Percentiles rank a stretch among this genome's conserved stretches.
phyloP scores from a whole-genome alignment of 2,329 filamentous ascomycete genomes.

The Aspergillus amoenus region DNA sequence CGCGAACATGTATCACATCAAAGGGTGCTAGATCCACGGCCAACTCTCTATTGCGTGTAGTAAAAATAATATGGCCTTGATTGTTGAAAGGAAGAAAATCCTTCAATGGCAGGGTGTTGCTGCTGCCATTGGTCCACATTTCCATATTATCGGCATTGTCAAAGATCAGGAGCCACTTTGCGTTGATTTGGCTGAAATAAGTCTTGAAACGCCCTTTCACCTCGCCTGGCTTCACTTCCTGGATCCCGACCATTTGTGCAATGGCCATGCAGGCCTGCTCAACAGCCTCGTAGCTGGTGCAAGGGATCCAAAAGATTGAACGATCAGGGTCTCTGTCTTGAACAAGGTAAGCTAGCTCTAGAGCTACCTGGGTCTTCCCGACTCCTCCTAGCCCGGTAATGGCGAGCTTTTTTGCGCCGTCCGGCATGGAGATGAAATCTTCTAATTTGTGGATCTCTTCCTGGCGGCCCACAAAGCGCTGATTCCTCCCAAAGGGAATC shows the following conservation, averaged over 20 bases:
- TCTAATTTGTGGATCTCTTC: too few relatives aligned
- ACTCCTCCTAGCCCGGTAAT: too few relatives aligned
- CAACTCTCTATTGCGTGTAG: slow-evolving; percentile 22
- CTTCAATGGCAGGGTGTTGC: not conserved
- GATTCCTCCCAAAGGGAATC: too few relatives aligned
- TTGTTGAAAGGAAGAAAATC: slow-evolving; percentile 18
- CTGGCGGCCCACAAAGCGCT: too few relatives aligned
- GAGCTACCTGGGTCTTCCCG: too few relatives aligned
- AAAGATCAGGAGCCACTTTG: slow-evolving; percentile 24
- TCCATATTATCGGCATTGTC: slow-evolving; percentile 24
- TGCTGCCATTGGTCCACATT: slow-evolving; percentile 12
- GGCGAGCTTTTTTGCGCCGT: too few relatives aligned
- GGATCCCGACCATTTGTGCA: slow-evolving; percentile 5
- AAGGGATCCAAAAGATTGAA: too few relatives aligned
- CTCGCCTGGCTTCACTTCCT: slow-evolving; percentile 1
- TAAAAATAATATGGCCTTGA: slow-evolving; percentile 27
- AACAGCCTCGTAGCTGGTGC: too few relatives aligned
- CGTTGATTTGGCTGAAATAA: slow-evolving; percentile 10
- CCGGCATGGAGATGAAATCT: too few relatives aligned
- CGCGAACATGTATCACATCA: not conserved
- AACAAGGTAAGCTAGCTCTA: too few relatives aligned
- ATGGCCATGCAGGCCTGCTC: slow-evolving; percentile 2
- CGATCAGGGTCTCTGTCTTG: too few relatives aligned
- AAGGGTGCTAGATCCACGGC: slow-evolving; percentile 16
- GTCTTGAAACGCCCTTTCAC: slow-evolving; percentile 4